Base-by-base conservation (phyloP, 371 early-diverging fungal genomes). In the Rhizopus sp. region DNA sequence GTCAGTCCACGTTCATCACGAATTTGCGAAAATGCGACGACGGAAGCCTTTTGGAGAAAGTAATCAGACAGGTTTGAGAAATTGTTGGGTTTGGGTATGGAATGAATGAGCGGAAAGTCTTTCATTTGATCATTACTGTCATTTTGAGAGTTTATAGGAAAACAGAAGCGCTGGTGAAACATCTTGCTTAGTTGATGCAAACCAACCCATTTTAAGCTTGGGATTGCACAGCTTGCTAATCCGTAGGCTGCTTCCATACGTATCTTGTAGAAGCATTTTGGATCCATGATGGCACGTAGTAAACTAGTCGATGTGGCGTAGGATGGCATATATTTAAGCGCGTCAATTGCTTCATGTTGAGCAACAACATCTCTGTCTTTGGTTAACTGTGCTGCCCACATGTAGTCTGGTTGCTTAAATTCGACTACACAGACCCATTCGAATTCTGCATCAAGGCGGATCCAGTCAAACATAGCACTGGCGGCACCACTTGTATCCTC, bases 331-430 rank as follows among this genome's bases (percentile, higher is more conserved):
- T 71, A 68, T 55, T 77, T 76, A 37, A 93, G 64, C 0, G 89
- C 89, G 35, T 77, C 69, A 35, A 92, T 81, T 31, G 94, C 93
- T 65, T 99, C 98, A 56, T 90, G 86, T 63, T 99, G 99, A 5
- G 98, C 97, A 6, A 92, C 87, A 2, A 98, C 95, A 72, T 98
- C 97, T 49, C 93, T 84, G 68, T 99, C 99, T 59, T 93, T 89
- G 30, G 89, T 86, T 48, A 98, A 77, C 67, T 96, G 96, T 13
- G 95, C 92, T 9, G 92, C 91, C 93, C 96, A 97, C 98, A 98
- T 98, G 62, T 90, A 94, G 61, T 93, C 97, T 0, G 93, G 88
- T 73, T 98, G 99, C 52, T 91, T 89, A 57, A 97, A 93, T n/a
- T 84, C 82, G 55, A 94, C 86, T 6, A 85, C 68, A 65, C 94